Base-by-base conservation (phyloP, 148 eudicot genomes). In the Cornus controversa region DNA sequence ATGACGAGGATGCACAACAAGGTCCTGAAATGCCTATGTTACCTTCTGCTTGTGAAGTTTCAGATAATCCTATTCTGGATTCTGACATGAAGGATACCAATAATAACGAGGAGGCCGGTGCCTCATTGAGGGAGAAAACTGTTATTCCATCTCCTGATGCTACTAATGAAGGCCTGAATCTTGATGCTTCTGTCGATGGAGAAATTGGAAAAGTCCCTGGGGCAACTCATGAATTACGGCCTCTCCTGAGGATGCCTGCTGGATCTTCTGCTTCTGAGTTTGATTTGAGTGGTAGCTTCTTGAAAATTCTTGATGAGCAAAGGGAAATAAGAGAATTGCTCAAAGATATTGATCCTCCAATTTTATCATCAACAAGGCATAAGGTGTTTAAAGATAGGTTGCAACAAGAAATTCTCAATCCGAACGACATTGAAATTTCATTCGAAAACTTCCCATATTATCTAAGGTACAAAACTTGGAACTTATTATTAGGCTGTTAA, bases 371-470 rank as follows among this genome's bases (percentile, higher is more conserved):
- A 64, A 84, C 85, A 9, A 89, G 90, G 76, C 93, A 90, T 22
- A 89, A 87, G 83, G 87, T 80, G 60, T 94, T 85, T 75, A 88
- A 88, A 78, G 96, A 90, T 66, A 69, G 74, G 40, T 82, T 94
- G 81, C 87, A 82, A 53, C 85, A 84, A 79, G 83, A 89, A 36
- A 78, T 91, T 66, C 71, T 92, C 69, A 74, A 73, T 67, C 73
- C 87, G 65, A 45, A 73, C 40, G 79, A 85, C 31, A 90, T 92
- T 58, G 96, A 90, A 71, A 91, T 87, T 67, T 86, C 94, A 67
- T 85, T 91, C 82, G 92, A 91, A 72, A 86, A 78, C 63, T 94
- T 94, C 71, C 98, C 98, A 18, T 94, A 94, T 86, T 94, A 87
- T 81, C 66, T 94, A 42, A 94, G 96, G 98, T 94, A 70, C 72